A percentile compares a stretch with the other conserved stretches of the same genome.
These are phyloP conservation scores for Myrica gale DNA, from an alignment of 306 rosid species.

Conservation along the genomic window DNA sequence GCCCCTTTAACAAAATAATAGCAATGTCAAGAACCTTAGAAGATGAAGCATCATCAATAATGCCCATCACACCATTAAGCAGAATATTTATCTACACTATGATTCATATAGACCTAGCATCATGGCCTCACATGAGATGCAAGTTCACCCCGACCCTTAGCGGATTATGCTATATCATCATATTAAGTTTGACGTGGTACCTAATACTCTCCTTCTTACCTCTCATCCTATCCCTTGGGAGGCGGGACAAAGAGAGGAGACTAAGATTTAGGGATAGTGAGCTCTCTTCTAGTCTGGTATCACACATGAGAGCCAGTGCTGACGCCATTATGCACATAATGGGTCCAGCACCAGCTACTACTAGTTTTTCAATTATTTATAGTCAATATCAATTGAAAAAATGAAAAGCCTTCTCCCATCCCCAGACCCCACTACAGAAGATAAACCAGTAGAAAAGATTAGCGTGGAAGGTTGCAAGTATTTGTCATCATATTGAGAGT, in stretches of 20 bases:
- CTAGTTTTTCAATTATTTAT: neutral
- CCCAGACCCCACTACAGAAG: neutral
- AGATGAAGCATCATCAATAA: constrained; percentile 26
- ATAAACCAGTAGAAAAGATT: neutral
- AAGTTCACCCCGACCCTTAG: neutral
- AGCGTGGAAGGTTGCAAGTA: neutral
- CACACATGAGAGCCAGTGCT: neutral
- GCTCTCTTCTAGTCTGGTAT: neutral
- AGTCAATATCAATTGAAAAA: too few species aligned
- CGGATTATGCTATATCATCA: neutral
- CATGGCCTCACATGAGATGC: too few species aligned
- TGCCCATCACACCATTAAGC: neutral
- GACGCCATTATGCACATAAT: neutral
- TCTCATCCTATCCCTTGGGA: neutral
- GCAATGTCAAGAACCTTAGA: constrained; percentile 17
- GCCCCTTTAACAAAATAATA: constrained; percentile 59
- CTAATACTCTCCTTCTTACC: neutral
- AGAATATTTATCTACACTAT: neutral
- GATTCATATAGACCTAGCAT: too few species aligned
- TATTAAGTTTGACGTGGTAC: neutral
- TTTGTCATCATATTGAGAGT: neutral
- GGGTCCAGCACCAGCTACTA: neutral
- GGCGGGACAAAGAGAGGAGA: neutral
- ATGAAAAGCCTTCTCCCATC: neutral
- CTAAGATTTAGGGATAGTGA: neutral